Evolutionary conservation across 768 basidiomycete genomes (phyloP), one percentile per base, ranked within the genome.

Genomic region (Mycena vitilis): DNA sequence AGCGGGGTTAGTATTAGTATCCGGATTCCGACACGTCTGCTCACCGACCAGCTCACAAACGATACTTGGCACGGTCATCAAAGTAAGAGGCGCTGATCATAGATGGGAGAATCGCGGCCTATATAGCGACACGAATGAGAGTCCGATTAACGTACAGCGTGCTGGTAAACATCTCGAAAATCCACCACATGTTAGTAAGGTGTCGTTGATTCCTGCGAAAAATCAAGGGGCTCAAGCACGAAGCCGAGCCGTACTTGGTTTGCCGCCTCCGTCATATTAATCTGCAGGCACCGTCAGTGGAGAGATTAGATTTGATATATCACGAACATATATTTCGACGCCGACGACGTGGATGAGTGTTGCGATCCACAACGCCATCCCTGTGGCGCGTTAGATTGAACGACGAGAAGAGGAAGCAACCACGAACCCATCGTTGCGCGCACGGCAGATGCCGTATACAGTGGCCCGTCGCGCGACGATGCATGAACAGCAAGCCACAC

Each of bases 291-390:
- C 57, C 4, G 40, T 55, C 38, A 63, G 49, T 47, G 20, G 40
- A 20, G 20, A 34, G 54, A 49, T 23, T 40, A 37, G 5, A 47
- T 64, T n/a, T 64, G 54, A 53, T 15, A 59, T n/a, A 36, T 34
- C 30, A 70, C 76, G 30, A 45, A 75, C 76, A 52, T 77, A 77
- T 42, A 60, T 48, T 63, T 77, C 76, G 22, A 72, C 69, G 34
- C 63, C 74, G 40, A 73, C 65, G 34, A 74, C 63, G 45, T 76
- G 75, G 3, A 76, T 65, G 16, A 76, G 54, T 6, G 66, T 74
- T 16, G 71, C 74, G 30, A 77, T 64, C 76, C 76, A 77, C 55
- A 77, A 34, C 1, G 74, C 68, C 75, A 77, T 75, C 38, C 76
- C 70, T 71, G 42, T 30, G 22, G 34, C 30, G 34, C 5, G 30